Evolutionary conservation across 2,329 filamentous ascomycete genomes (phyloP).

Genomic region (Fusarium sp.): DNA sequence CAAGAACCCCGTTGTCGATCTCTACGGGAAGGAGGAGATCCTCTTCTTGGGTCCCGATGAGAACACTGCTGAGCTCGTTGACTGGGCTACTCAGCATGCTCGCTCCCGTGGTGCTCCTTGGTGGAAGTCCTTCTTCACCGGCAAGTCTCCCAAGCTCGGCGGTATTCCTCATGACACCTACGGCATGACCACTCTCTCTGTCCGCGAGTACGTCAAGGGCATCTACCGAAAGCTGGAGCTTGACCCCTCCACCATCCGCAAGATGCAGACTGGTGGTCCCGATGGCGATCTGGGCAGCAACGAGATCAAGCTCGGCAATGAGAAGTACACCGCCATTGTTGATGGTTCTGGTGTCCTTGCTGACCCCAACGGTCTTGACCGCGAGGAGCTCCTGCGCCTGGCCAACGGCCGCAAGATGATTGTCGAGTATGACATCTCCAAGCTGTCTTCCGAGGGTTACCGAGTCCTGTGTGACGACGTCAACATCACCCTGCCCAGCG

Average conservation of each 20-base stretch:
- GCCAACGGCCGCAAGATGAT: conserved; percentile 92
- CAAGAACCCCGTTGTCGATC: conserved; percentile 97
- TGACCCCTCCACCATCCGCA: conserved; percentile 83
- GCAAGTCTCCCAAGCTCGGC: conserved; percentile 94
- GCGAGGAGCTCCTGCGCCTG: conserved; percentile 81
- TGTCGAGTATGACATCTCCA: conserved; percentile 81
- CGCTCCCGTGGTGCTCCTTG: conserved; percentile 86
- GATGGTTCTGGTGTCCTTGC: conserved; percentile 95
- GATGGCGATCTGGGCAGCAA: conserved; percentile 98
- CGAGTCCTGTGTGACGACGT: conserved; percentile 91
- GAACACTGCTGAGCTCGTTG: conserved; percentile 95
- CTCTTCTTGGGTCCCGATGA: conserved; percentile 99
- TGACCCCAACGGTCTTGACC: conserved; percentile 89
- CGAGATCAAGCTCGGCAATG: conserved; percentile 94
- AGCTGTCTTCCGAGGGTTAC: conserved; percentile 88
- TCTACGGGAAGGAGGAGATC: conserved; percentile 95
- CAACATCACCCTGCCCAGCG: conserved; percentile 85
- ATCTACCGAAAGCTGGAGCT: conserved; percentile 97
- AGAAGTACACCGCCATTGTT: conserved; percentile 95
- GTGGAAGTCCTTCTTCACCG: conserved; percentile 99
- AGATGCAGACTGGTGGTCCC: conserved; percentile 97
- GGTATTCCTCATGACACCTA: conserved; percentile 97
- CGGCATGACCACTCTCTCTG: conserved; percentile 97
- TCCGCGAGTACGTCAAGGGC: conserved; percentile 93
- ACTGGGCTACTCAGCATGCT: conserved; percentile 99